Base-by-base conservation (phyloP, 371 early-diverging fungal genomes). In the Mortierella sp. region DNA sequence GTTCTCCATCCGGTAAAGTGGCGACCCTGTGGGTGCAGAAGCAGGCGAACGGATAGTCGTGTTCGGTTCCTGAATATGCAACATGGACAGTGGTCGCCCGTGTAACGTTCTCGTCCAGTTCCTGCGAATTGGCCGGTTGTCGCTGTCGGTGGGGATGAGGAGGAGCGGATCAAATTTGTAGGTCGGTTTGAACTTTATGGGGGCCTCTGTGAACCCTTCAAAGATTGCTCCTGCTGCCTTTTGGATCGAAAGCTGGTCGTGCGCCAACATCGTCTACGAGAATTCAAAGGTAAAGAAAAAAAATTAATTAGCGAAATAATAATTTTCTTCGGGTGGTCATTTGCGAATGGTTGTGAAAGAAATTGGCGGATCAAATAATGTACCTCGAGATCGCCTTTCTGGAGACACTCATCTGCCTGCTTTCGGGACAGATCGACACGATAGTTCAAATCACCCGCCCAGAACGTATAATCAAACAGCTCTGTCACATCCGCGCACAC, bases 391-490 rank as follows among this genome's bases (percentile, higher is more conserved):
- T 91, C 89, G 9, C 86, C 85, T 37, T 77, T 85, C 34, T 79
- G 67, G 2, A 94, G 65, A 16, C 89, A 81, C 16, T 85, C 79
- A 19, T 94, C 87, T 1, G 92, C 94, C 69, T 87, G 73, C 5
- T 84, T 71, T 31, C 94, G 71, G 0, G 89, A 83, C 48, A 91
- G 87, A 68, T 92, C 88, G 14, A 94, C 88, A 9, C 96, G 91
- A 80, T 95, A 95, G 77, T 96, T 95, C 66, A 95, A 86, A 77
- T 96, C 96, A 37, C 96, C 96, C 71, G 93, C 90, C 85, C 93
- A 89, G 75, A 96, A 94, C 2, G 90, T 88, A 70, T 90, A 91
- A 79, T 95, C 94, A 83, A 91, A 93, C 63, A 87, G 87, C 7
- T 91, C 88, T 10, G 85, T 82, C 48, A 88, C 74, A 75, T 82